These are phyloP conservation scores for Gaultheria prostrata DNA, from an alignment of 148 eudicot genomes.

Conservation along the genomic window DNA sequence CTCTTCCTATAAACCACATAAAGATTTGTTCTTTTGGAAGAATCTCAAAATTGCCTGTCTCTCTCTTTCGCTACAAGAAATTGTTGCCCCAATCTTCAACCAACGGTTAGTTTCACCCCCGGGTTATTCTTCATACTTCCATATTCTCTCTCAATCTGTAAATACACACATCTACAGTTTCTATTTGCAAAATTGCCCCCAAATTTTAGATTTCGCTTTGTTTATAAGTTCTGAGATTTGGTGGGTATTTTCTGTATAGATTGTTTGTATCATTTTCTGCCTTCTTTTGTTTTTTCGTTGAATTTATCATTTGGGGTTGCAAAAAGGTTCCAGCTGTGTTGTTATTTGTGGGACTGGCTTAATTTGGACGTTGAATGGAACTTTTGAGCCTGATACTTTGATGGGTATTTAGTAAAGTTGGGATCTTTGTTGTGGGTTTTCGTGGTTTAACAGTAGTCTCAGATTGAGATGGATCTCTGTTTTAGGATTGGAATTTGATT, in stretches of 20 bases:
- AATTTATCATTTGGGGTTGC: not conserved
- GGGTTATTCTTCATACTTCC: constrained; percentile 10
- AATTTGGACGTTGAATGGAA: not conserved
- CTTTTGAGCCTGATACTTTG: constrained; percentile 21
- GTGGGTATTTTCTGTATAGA: constrained; percentile 19
- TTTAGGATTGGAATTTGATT: not conserved
- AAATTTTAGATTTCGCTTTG: constrained; percentile 18
- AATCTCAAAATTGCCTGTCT: not conserved
- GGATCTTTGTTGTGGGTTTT: constrained; percentile 6
- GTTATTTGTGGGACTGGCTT: not conserved
- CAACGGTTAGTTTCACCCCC: constrained; percentile 13
- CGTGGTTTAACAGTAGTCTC: not conserved
- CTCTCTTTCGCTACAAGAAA: not conserved
- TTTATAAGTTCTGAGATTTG: constrained; percentile 16
- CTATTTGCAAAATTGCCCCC: not conserved
- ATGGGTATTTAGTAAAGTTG: constrained; percentile 24
- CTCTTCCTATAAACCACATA: constrained; percentile 6
- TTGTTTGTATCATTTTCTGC: not conserved
- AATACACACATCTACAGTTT: not conserved
- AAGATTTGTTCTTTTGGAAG: not conserved
- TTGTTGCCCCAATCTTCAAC: constrained; percentile 10
- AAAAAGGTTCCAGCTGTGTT: not conserved
- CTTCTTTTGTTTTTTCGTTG: not conserved
- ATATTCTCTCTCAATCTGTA: not conserved
- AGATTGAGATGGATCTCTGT: not conserved